Evolutionary conservation across 805 yeast genomes (phyloP).

Genomic region (Cyberlindnera suaveolens): DNA sequence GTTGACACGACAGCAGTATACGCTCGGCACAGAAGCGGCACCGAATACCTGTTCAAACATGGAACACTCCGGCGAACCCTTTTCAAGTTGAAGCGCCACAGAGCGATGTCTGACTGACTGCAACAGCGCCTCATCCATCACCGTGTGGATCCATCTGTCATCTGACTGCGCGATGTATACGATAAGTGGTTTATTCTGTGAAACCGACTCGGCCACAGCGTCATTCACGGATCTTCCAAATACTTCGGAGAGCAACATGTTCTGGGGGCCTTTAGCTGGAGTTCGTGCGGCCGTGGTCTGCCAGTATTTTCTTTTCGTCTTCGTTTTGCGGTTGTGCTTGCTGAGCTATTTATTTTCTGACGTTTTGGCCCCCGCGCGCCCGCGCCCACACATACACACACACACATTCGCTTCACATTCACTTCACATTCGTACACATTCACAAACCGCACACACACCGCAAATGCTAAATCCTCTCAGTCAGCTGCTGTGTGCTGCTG

Average conservation of each 20-base stretch:
- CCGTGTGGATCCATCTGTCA: conserved; percentile 18
- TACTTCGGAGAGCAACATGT: conserved; percentile 1
- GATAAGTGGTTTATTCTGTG: conserved; percentile 31
- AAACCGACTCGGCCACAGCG: conserved; percentile 36
- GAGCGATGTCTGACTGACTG: conserved; percentile 22
- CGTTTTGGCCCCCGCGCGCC: too few relatives aligned
- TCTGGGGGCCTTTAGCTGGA: too few relatives aligned
- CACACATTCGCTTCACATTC: too few relatives aligned
- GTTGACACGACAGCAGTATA: conserved; percentile 47
- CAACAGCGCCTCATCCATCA: conserved; percentile 12
- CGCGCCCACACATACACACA: too few relatives aligned
- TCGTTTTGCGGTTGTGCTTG: neutral
- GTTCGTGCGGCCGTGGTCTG: too few relatives aligned
- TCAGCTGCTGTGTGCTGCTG: too few relatives aligned
- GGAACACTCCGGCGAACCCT: conserved; percentile 37
- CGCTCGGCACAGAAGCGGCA: conserved; percentile 44
- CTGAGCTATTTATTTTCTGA: neutral
- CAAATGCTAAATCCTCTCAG: too few relatives aligned
- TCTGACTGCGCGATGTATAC: conserved; percentile 29
- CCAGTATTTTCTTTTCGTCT: neutral
- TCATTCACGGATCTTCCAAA: conserved; percentile 27
- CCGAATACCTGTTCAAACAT: conserved; percentile 54
- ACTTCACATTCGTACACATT: too few relatives aligned
- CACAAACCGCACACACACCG: too few relatives aligned
- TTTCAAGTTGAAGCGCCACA: conserved; percentile 36